Percentiles rank a stretch among this genome's conserved stretches.
These are phyloP conservation scores for Sclerotinia subarctica DNA, from an alignment of 2,329 filamentous ascomycete species.

Conservation along the genomic window DNA sequence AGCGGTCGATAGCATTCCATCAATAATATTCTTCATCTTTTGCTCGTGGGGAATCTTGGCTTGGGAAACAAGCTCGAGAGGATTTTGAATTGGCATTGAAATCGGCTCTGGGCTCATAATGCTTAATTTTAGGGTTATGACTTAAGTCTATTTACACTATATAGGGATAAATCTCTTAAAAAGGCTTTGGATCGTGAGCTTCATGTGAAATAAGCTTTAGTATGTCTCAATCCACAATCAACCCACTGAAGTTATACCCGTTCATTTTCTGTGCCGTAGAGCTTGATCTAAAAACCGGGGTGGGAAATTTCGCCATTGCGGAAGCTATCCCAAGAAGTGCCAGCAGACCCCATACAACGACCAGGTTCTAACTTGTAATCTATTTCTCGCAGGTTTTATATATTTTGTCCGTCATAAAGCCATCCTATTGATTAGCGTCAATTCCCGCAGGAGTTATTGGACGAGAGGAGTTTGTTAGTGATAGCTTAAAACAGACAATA, in stretches of 20 bases:
- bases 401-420: not conserved
- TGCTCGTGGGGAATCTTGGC: not conserved
- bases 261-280: constrained; percentile 9
- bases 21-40: not conserved
- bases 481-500: constrained; percentile 21
- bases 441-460: constrained; percentile 2
- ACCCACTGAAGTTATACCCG: constrained; percentile 1
- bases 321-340: constrained; percentile 21
- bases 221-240: constrained; percentile 11
- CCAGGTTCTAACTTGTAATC: constrained; percentile 2
- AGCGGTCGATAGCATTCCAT: not conserved
- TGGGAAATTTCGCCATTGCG: constrained; percentile 19
- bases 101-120: not conserved
- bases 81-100: not conserved
- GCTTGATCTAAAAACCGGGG: constrained; percentile 18
- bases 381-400: constrained; percentile 1
- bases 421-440: not conserved
- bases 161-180: not conserved
- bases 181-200: constrained; percentile 9
- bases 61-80: not conserved
- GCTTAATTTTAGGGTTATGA: constrained; percentile 1
- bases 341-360: constrained; percentile 13
- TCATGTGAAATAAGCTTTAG: constrained; percentile 18
- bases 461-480: constrained; percentile 2
- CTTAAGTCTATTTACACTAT: not conserved